Evolutionary conservation across 805 yeast genomes (phyloP).

Genomic region (Isabelozyma heimii): DNA sequence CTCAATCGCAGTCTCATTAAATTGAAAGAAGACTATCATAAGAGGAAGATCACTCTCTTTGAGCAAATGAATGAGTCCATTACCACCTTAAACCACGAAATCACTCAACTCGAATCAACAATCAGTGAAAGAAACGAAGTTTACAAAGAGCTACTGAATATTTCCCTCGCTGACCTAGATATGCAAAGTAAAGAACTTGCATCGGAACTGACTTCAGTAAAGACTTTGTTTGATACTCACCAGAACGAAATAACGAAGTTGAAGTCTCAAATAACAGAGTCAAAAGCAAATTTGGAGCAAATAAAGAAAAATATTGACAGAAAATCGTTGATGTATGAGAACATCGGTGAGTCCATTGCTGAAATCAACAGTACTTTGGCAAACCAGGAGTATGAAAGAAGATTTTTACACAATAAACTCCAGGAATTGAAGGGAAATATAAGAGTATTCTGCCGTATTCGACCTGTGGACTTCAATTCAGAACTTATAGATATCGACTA

Average conservation of each 20-base stretch:
- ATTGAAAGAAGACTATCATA: constrained; percentile 23
- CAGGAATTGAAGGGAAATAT: constrained; percentile 92
- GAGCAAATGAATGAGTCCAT: constrained; percentile 14
- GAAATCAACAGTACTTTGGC: constrained; percentile 33
- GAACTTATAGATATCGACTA: constrained; percentile 11
- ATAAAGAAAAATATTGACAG: constrained; percentile 4
- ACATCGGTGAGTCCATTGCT: constrained; percentile 5
- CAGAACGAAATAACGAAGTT: constrained; percentile 13
- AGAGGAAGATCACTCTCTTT: constrained; percentile 11
- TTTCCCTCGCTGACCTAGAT: constrained; percentile 2
- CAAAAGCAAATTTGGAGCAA: constrained; percentile 4
- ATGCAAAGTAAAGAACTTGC: constrained; percentile 2
- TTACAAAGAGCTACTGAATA: constrained; percentile 5
- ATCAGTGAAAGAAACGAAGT: constrained; percentile 1
- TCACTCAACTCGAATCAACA: constrained; percentile 5
- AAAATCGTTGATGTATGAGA: neutral
- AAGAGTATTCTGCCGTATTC: constrained; percentile 81
- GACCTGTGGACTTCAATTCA: constrained; percentile 45
- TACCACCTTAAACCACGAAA: constrained; percentile 7
- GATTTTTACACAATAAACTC: constrained; percentile 66
- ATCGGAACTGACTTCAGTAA: constrained; percentile 1
- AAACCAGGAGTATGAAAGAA: constrained; percentile 53
- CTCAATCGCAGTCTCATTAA: constrained; percentile 19
- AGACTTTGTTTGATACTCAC: constrained; percentile 6
- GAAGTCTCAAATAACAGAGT: constrained; percentile 5